Conservation (phyloP, 2,329 filamentous ascomycete species). For the Amauroascus verrucosus region DNA sequence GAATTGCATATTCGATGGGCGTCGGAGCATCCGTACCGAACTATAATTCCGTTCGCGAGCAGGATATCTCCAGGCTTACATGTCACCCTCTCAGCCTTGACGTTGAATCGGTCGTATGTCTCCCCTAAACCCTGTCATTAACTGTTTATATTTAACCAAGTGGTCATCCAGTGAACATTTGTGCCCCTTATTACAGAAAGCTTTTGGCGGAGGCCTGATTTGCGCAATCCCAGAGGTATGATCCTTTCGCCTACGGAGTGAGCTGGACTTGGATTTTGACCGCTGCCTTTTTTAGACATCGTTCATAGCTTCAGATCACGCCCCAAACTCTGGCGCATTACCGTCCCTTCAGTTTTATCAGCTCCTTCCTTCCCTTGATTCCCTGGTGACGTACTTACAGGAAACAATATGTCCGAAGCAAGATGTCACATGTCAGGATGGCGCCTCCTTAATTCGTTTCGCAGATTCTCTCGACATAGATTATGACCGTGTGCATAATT, state of each 20-base stretch:
- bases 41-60: constrained; percentile 61
- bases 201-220: constrained; percentile 47
- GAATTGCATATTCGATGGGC: constrained; percentile 74
- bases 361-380: constrained; percentile 47
- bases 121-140: neutral
- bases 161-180: constrained; percentile 37
- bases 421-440: constrained; percentile 42
- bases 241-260: neutral
- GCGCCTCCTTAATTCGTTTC: constrained; percentile 38
- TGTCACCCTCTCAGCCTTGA: constrained; percentile 59
- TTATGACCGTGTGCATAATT: constrained; percentile 58
- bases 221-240: constrained; percentile 45
- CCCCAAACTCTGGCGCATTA: constrained; percentile 51
- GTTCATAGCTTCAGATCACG: constrained; percentile 51
- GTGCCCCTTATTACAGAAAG: constrained; percentile 48
- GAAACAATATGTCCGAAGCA: constrained; percentile 42
- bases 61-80: constrained; percentile 72
- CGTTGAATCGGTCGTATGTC: constrained; percentile 3
- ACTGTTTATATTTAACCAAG: neutral
- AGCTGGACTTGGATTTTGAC: constrained; percentile 16
- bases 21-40: constrained; percentile 47
- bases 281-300: constrained; percentile 35
- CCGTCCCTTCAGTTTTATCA: constrained; percentile 62
- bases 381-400: constrained; percentile 46
- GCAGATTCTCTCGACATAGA: constrained; percentile 66